A percentile compares a stretch with the other conserved stretches of the same genome.
phyloP scores from a whole-genome alignment of 2,329 filamentous ascomycete genomes.

The Colletotrichum trifolii region DNA sequence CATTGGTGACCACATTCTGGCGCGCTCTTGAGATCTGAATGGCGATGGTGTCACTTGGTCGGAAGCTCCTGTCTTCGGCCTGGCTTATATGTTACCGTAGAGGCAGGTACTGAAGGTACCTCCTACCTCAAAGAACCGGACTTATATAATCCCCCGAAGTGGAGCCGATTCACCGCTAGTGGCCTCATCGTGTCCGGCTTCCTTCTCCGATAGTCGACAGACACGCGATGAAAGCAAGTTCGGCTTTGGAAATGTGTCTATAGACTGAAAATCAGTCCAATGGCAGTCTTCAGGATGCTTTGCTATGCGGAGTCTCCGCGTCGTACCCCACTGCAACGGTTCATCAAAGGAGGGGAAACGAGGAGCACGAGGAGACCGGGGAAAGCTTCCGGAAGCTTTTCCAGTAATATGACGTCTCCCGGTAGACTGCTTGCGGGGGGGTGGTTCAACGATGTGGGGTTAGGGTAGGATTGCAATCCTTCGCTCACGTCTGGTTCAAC shows the following conservation, averaged over 20 bases:
- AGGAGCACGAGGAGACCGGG: background rate
- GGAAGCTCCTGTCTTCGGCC: background rate
- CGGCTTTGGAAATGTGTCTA: too few relatives aligned
- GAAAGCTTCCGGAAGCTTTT: constrained; percentile 1
- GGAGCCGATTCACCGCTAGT: constrained; percentile 20
- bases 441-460: background rate
- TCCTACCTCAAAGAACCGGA: background rate
- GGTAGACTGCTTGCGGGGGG: constrained; percentile 5
- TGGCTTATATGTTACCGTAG: background rate
- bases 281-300: background rate
- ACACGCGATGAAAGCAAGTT: too few relatives aligned
- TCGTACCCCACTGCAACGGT: background rate
- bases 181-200: background rate
- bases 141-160: constrained; percentile 14
- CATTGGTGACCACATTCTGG: constrained; percentile 7
- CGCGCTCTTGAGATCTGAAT: background rate
- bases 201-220: background rate
- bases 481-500: too few relatives aligned
- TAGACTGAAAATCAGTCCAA: too few relatives aligned
- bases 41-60: background rate
- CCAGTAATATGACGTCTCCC: constrained; percentile 18
- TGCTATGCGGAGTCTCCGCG: constrained; percentile 11
- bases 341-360: background rate
- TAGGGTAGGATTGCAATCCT: background rate
- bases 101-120: background rate